Conservation (phyloP, 495 filamentous ascomycete species). For the Lasiosphaeria miniovina region DNA sequence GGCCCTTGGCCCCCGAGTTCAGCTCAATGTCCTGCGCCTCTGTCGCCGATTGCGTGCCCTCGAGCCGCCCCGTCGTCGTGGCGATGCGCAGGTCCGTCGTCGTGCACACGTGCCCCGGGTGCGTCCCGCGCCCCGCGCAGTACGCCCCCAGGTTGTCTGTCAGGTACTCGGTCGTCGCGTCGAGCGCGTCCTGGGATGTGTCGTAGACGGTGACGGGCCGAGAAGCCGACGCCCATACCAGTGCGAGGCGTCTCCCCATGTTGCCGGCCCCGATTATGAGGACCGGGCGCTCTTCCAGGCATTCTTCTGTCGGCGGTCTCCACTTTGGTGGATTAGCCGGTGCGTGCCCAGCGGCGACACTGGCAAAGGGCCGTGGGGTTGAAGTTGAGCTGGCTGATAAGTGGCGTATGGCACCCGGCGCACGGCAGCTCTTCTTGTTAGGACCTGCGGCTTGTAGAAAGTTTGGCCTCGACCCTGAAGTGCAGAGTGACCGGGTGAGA, state of each 20-base stretch:
- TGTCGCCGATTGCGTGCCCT: slow-evolving; percentile 12
- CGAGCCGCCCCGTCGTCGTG: slow-evolving; percentile 19
- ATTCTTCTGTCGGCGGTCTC: slow-evolving; percentile 24
- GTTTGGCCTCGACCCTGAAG: not conserved
- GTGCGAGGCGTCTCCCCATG: slow-evolving; percentile 34
- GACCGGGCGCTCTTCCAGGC: slow-evolving; percentile 34
- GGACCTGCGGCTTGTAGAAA: not conserved
- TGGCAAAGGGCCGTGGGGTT: not conserved
- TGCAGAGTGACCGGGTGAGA: not conserved
- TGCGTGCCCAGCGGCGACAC: not conserved
- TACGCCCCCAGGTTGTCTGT: slow-evolving; percentile 35
- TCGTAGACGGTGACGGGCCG: slow-evolving; percentile 40
- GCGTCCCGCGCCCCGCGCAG: slow-evolving; percentile 24
- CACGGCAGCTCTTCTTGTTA: not conserved
- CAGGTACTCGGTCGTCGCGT: slow-evolving; percentile 30
- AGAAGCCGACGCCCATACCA: slow-evolving; percentile 36
- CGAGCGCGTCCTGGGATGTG: slow-evolving; percentile 26
- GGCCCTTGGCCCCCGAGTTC: slow-evolving; percentile 26
- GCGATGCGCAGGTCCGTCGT: slow-evolving; percentile 28
- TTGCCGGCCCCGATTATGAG: slow-evolving; percentile 38
- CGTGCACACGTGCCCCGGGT: slow-evolving; percentile 34
- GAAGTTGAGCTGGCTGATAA: slow-evolving; percentile 4
- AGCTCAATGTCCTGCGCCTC: slow-evolving; percentile 25
- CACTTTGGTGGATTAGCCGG: slow-evolving; percentile 13
- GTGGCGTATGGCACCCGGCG: not conserved